Percentiles rank a stretch among this genome's conserved stretches.
Evolutionary conservation across 805 yeast species (phyloP).

Genomic region (Brettanomyces sp.): DNA sequence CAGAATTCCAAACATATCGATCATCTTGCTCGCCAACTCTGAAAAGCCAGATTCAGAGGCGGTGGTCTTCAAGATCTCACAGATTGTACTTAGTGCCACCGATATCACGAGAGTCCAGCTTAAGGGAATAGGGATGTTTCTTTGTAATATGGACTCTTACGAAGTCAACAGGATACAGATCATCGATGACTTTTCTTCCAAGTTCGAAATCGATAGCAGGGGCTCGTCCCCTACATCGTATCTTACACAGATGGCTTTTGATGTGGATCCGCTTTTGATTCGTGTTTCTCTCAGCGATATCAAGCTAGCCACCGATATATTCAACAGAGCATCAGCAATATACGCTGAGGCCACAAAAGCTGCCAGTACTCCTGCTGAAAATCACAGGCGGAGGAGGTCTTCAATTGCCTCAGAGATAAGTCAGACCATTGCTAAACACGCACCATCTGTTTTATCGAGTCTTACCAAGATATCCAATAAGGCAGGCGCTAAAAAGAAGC

Average conservation of each 20-base stretch:
- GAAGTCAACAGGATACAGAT: constrained; percentile 60
- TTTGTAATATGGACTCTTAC: constrained; percentile 62
- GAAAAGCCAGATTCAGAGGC: constrained; percentile 67
- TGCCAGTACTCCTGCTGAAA: constrained; percentile 5
- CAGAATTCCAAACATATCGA: constrained; percentile 67
- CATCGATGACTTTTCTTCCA: constrained; percentile 81
- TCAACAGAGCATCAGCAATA: constrained; percentile 59
- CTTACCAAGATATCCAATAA: constrained; percentile 28
- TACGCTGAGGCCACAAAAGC: constrained; percentile 21
- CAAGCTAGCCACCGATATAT: constrained; percentile 62
- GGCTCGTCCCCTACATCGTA: constrained; percentile 51
- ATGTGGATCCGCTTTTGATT: constrained; percentile 72
- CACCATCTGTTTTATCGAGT: constrained; percentile 55
- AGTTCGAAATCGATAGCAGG: constrained; percentile 62
- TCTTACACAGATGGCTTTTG: constrained; percentile 55
- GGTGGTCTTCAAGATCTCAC: constrained; percentile 80
- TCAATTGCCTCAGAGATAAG: constrained; percentile 56
- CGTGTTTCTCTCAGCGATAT: constrained; percentile 85
- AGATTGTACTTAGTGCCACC: constrained; percentile 60
- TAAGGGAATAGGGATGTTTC: constrained; percentile 76
- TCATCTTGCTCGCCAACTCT: constrained; percentile 76
- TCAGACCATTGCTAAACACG: constrained; percentile 50
- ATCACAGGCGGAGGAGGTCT: constrained; percentile 17
- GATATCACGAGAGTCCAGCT: constrained; percentile 58
- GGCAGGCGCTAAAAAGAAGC: constrained; percentile 5